A percentile compares a stretch with the other conserved stretches of the same genome.
Conservation (phyloP, 2,329 filamentous ascomycete genomes). For the Juglanconis oblonga region DNA sequence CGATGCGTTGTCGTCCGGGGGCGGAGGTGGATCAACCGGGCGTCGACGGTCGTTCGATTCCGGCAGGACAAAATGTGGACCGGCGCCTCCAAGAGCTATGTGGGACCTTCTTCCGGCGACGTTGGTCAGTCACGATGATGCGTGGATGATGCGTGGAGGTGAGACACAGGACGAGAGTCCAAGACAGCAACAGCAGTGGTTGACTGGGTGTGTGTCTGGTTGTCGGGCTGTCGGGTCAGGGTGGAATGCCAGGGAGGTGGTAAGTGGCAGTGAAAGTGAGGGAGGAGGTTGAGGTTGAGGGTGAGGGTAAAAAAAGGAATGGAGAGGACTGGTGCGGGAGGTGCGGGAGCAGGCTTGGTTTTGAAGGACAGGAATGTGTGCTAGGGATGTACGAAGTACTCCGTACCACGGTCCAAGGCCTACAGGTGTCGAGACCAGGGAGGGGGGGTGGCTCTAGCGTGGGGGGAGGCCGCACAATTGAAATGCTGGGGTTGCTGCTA, state of each 20-base stretch:
- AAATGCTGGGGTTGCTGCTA: not conserved
- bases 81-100: not conserved
- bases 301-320: not conserved
- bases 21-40: not conserved
- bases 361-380: slow-evolving; percentile 16
- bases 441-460: not conserved
- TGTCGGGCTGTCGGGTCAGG: not conserved
- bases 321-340: slow-evolving; percentile 7
- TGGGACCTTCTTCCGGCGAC: not conserved
- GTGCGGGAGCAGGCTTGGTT: slow-evolving; percentile 18
- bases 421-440: not conserved
- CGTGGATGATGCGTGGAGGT: not conserved
- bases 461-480: not conserved
- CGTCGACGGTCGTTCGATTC: not conserved
- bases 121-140: not conserved
- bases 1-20: not conserved
- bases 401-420: no score
- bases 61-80: not conserved
- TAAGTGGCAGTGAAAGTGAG: slow-evolving; percentile 2
- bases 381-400: not conserved
- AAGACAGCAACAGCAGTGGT: not conserved
- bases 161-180: not conserved
- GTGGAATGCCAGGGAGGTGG: slow-evolving; percentile 1
- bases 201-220: not conserved
- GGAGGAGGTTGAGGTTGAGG: slow-evolving; percentile 10